phyloP scores from a whole-genome alignment of 2,329 filamentous ascomycete species.

The Stachybotrys echinatus region DNA sequence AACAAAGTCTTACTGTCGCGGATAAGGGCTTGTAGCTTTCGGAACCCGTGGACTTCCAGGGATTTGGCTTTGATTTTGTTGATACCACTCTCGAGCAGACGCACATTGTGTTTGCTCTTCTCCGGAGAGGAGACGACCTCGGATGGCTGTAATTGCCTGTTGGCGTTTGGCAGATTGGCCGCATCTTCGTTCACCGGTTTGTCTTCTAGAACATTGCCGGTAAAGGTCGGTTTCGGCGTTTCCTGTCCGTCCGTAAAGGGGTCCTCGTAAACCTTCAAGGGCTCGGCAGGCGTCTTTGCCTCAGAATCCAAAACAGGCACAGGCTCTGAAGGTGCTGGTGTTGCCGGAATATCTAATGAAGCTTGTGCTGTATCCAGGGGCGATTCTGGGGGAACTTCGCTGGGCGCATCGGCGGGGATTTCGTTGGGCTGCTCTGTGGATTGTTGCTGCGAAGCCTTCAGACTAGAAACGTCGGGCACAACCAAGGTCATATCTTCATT shows the following conservation, averaged over 20 bases:
- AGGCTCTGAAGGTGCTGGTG: not conserved
- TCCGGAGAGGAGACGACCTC: constrained; percentile 31
- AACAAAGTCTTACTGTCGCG: constrained; percentile 61
- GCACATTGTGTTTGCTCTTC: constrained; percentile 50
- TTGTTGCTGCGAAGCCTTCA: constrained; percentile 24
- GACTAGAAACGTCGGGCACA: constrained; percentile 38
- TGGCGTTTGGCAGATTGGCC: constrained; percentile 21
- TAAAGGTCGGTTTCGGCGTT: constrained; percentile 39
- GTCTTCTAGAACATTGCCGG: constrained; percentile 51
- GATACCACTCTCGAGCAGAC: constrained; percentile 69
- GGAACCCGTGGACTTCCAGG: constrained; percentile 77
- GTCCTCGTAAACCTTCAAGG: constrained; percentile 57
- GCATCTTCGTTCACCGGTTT: constrained; percentile 54
- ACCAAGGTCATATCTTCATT: constrained; percentile 51
- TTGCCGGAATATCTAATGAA: not conserved
- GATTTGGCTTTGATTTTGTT: constrained; percentile 64
- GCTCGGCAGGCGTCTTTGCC: not conserved
- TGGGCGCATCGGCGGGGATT: constrained; percentile 10
- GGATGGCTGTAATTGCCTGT: constrained; percentile 12
- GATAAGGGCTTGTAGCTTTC: constrained; percentile 69
- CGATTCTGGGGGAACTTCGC: not conserved
- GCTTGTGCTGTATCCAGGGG: not conserved
- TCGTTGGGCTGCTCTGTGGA: constrained; percentile 12
- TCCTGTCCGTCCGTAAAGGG: constrained; percentile 47
- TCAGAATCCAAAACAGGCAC: constrained; percentile 2